Evolutionary conservation across 2,329 filamentous ascomycete species (phyloP), one percentile per base, ranked within the genome.

Genomic region (Aspergillus unguis): DNA sequence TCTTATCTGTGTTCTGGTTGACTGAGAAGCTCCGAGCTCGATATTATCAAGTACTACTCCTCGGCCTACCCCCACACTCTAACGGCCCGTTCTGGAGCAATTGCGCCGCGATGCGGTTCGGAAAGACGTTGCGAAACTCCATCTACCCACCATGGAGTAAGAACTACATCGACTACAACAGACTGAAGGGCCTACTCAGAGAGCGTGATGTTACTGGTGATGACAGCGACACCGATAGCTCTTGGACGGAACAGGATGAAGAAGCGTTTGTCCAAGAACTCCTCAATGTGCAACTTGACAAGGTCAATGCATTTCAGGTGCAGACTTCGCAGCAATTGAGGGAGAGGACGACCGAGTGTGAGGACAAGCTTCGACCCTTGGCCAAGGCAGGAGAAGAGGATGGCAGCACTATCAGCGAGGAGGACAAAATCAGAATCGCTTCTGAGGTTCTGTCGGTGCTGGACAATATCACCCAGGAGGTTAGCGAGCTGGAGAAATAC

Each of bases 211-310:
- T 74, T 52, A 78, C 75, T 38, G 74, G 70, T 33, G 71, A 70
- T 58, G 68, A 65, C 31, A 73, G 72, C 54, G 69, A 72, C 47
- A 85, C 87, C 25, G 79, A 83, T 48, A 78, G 77, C 54, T 65
- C 73, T 37, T 99, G 94, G 94, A 96, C 92, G 27, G 91, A 95
- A 65, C 85, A 92, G 43, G 94, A 99, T 70, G 94, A 97, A 79
- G 89, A 88, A 67, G 83, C 82, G 33, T 99, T 99, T 74, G 94
- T 92, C 67, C 90, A 96, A 69, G 92, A 97, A 77, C 82, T 97
- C 61, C 86, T 96, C 73, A 96, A 96, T 68, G 85, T 88, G 28
- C 90, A 99, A 77, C 81, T 99, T 59, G 92, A 97, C 65, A 97
- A 96, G 76, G 92, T 97, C 56, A 88, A 92, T 68, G 77, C 82